Percentiles rank a stretch among this genome's conserved stretches.
Evolutionary conservation across 768 basidiomycete genomes (phyloP).

Genomic region (Agrocybe pediades): DNA sequence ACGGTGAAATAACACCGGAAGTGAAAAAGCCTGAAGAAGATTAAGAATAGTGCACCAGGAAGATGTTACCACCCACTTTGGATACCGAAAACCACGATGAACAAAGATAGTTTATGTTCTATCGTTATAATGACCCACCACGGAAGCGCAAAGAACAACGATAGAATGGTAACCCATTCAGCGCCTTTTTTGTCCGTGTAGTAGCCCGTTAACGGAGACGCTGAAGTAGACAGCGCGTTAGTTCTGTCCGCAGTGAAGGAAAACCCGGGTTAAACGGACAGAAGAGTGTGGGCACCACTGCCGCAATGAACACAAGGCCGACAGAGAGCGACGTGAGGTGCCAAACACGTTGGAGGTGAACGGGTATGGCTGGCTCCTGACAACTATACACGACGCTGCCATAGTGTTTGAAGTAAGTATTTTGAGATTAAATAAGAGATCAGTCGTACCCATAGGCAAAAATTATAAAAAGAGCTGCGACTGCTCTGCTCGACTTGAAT

Average conservation of each 20-base stretch:
- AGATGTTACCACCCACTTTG: conserved; percentile 44
- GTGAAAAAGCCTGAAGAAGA: conserved; percentile 56
- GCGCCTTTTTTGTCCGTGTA: conserved; percentile 57
- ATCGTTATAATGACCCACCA: conserved; percentile 65
- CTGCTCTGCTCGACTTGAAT: conserved; percentile 48
- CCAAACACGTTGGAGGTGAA: conserved; percentile 55
- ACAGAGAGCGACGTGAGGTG: conserved; percentile 48
- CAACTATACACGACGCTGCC: conserved; percentile 47
- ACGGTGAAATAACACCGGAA: conserved; percentile 58
- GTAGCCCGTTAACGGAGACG: conserved; percentile 61
- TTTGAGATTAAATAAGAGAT: conserved; percentile 9
- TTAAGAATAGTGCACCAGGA: neutral
- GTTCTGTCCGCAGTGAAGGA: neutral
- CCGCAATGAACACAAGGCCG: conserved; percentile 69
- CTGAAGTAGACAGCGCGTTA: conserved; percentile 29
- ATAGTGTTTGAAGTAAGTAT: neutral
- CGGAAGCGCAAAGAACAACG: conserved; percentile 54
- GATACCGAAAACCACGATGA: conserved; percentile 50
- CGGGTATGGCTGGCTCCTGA: conserved; percentile 58
- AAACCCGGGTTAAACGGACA: conserved; percentile 41
- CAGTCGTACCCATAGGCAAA: conserved; percentile 55
- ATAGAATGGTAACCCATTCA: conserved; percentile 52
- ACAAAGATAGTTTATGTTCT: conserved; percentile 42
- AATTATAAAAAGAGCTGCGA: conserved; percentile 43
- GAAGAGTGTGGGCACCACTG: conserved; percentile 62